These are phyloP conservation scores for Conoideocrella luteorostrata DNA, from an alignment of 2,329 filamentous ascomycete genomes.

Conservation along the genomic window DNA sequence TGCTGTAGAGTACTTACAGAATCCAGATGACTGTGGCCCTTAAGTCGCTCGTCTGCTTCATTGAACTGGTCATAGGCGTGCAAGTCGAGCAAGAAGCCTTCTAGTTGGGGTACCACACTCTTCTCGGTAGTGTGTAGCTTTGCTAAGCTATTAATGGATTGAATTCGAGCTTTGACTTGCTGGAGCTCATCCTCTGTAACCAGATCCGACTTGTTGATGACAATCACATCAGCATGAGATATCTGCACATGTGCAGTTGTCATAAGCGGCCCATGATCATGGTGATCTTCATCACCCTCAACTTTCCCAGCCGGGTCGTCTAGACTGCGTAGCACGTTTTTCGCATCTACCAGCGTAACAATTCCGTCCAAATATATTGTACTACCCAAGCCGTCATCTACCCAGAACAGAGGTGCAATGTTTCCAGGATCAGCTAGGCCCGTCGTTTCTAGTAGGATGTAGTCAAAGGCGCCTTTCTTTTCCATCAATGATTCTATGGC, in stretches of 20 bases:
- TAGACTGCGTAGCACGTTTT: conserved; percentile 78
- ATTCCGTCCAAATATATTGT: conserved; percentile 96
- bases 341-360: conserved; percentile 90
- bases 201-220: conserved; percentile 90
- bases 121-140: conserved; percentile 76
- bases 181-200: conserved; percentile 64
- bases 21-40: conserved; percentile 88
- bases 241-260: conserved; percentile 95
- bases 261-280: conserved; percentile 60
- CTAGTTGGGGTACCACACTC: conserved; percentile 72
- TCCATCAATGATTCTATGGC: conserved; percentile 96
- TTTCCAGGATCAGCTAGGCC: conserved; percentile 94
- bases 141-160: conserved; percentile 83
- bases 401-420: conserved; percentile 93
- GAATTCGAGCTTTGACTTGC: conserved; percentile 63
- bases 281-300: conserved; percentile 43
- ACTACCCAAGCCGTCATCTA: conserved; percentile 90
- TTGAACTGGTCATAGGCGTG: conserved; percentile 86
- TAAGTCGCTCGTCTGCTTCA: conserved; percentile 61
- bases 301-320: conserved; percentile 61
- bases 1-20: conserved; percentile 48
- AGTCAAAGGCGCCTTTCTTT: conserved; percentile 88
- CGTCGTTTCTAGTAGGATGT: conserved; percentile 94
- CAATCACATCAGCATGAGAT: conserved; percentile 89
- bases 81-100: conserved; percentile 81